Evolutionary conservation across 2,329 filamentous ascomycete genomes (phyloP), one percentile per base, ranked within the genome.

Genomic region (Juglanconis juglandina): DNA sequence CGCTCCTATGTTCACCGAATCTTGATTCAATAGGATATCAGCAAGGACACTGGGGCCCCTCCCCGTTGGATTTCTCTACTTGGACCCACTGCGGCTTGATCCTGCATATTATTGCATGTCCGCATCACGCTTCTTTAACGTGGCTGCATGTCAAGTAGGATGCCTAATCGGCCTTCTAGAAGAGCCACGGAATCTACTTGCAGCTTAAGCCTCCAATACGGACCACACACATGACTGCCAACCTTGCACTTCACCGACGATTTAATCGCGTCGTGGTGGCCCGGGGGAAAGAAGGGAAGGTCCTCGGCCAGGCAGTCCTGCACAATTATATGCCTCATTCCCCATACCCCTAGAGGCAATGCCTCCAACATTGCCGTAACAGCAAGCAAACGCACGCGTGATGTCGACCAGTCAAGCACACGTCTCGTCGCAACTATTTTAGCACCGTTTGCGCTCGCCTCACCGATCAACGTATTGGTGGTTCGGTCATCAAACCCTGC

Each of bases 401-500:
- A 39, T 11, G 33, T 13, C 35, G 33, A 35, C 58, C 61, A 60
- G 60, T 60, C 42, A 34, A 56, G 35, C 41, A 46, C 33, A 24
- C 34, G 34, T 39, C 55, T 50, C 54, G 58, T 53, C 41, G 44
- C 46, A 54, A 44, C 30, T 52, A 35, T 30, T 42, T 51, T 34
- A 39, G 33, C n/a, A 7, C 30, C 30, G 61, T 60, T 48, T 56
- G 48, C 13, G 41, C 61, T 56, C 54, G 61, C 61, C 61, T 63
- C 54, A 41, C 34, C 34, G 34, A 24, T 32, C 54, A 41, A 61
- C 55, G 58, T 61, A 48, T 48, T 32, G 5, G 3, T 32, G 35
- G 9, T 11, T 32, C 51, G 46, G 42, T 34, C 61, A 33, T 61
- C 39, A 56, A 49, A 35, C 53, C 60, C 49, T 46, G 24, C 24